Evolutionary conservation across 306 rosid genomes (phyloP).

Genomic region (Biancaea sappan): DNA sequence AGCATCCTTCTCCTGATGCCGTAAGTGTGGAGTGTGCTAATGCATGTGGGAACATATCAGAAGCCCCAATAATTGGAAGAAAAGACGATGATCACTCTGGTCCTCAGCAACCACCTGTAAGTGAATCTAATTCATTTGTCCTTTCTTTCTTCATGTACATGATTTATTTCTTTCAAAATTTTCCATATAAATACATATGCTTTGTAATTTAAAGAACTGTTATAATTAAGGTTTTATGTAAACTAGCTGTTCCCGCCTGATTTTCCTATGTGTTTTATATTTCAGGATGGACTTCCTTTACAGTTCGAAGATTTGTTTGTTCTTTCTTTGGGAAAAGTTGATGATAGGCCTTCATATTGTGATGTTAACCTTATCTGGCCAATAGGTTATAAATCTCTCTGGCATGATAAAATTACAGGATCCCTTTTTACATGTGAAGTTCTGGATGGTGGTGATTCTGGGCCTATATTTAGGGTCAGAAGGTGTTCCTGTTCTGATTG

Average conservation of each 20-base stretch:
- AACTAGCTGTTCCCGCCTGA: constrained; percentile 38
- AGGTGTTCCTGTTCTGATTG: constrained; percentile 72
- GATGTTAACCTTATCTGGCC: constrained; percentile 70
- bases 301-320: constrained; percentile 88
- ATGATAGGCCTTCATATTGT: constrained; percentile 72
- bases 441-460: constrained; percentile 87
- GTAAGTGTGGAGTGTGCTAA: constrained; percentile 40
- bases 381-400: constrained; percentile 79
- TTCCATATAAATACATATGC: neutral
- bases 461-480: constrained; percentile 80
- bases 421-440: constrained; percentile 82
- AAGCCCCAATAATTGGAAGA: constrained; percentile 45
- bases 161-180: constrained; percentile 6
- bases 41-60: constrained; percentile 49
- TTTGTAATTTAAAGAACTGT: constrained; percentile 2
- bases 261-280: constrained; percentile 41
- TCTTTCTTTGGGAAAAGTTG: constrained; percentile 86
- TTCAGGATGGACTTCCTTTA: constrained; percentile 88
- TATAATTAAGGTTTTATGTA: constrained; percentile 22
- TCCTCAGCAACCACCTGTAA: constrained; percentile 55
- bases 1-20: constrained; percentile 57
- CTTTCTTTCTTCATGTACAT: constrained; percentile 30
- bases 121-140: constrained; percentile 40
- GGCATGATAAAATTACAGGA: constrained; percentile 94
- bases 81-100: constrained; percentile 43